A percentile compares a stretch with the other conserved stretches of the same genome.
phyloP scores from a whole-genome alignment of 2,329 filamentous ascomycete genomes.

The Pseudomassariella vexata region DNA sequence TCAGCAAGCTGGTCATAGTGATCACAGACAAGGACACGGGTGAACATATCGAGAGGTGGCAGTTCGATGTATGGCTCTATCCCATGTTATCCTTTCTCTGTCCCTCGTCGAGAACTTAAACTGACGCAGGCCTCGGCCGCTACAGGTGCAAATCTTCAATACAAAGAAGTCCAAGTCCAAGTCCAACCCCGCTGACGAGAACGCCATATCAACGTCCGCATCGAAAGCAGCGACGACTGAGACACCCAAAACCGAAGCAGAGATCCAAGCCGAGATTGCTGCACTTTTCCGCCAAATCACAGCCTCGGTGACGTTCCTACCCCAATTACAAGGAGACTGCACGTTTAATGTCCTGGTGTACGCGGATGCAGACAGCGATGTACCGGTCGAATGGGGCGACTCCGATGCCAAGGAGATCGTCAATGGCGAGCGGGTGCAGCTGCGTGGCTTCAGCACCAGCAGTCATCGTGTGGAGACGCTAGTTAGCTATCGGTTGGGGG shows the following conservation, averaged over 20 bases:
- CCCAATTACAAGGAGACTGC: conserved; percentile 88
- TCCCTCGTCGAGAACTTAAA: no score
- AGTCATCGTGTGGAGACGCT: conserved; percentile 92
- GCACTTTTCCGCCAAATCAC: conserved; percentile 98
- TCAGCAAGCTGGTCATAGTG: conserved; percentile 93
- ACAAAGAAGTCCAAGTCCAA: conserved; percentile 28
- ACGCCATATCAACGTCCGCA: conserved; percentile 24
- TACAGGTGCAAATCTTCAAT: conserved; percentile 33
- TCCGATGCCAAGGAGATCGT: conserved; percentile 96
- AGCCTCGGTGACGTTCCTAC: conserved; percentile 92
- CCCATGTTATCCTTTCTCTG: no score
- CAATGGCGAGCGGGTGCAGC: conserved; percentile 89
- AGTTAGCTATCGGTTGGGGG: conserved; percentile 75
- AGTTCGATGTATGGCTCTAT: conserved; percentile 74
- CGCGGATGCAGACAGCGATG: conserved; percentile 91
- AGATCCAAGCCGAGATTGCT: conserved; percentile 94
- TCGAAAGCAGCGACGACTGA: conserved; percentile 13
- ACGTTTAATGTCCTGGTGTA: conserved; percentile 99
- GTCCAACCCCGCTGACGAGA: conserved; percentile 44
- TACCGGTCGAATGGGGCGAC: conserved; percentile 97
- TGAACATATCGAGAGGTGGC: conserved; percentile 94
- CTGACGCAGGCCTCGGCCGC: no score
- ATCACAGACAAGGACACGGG: conserved; percentile 97
- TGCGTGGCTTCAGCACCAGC: conserved; percentile 92
- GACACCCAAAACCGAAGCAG: conserved; percentile 80